Conservation (phyloP, 164 flowering plant species). For the Stephania japonica region DNA sequence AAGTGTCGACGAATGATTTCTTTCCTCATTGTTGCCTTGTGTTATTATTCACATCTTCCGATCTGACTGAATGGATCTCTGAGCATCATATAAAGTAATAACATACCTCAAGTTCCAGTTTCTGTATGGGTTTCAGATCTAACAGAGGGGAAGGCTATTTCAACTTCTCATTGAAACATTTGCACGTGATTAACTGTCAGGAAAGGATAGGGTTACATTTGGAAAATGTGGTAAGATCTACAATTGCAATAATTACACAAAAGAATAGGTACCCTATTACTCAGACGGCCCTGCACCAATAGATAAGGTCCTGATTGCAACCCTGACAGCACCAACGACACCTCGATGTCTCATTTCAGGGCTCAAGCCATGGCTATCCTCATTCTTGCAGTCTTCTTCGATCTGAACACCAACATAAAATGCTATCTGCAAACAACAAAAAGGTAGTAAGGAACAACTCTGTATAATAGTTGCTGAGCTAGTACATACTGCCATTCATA, state of each 20-base stretch:
- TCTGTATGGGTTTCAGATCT: background rate
- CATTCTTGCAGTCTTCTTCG: constrained; percentile 37
- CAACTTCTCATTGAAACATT: constrained; percentile 14
- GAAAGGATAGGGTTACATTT: background rate
- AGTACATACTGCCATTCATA: background rate
- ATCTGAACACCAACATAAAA: constrained; percentile 71
- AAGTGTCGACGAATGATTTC: background rate
- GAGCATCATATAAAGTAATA: no score
- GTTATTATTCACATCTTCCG: background rate
- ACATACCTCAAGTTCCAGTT: no score
- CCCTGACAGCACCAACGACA: constrained; percentile 73
- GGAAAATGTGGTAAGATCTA: background rate
- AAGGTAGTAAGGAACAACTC: background rate
- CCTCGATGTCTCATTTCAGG: constrained; percentile 66
- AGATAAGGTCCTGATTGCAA: constrained; percentile 61
- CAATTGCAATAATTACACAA: constrained; percentile 6
- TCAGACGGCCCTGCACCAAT: constrained; percentile 53
- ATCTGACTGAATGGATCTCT: no score
- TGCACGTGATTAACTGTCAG: background rate
- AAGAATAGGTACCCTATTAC: constrained; percentile 20
- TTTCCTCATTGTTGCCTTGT: background rate
- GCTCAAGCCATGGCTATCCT: constrained; percentile 36
- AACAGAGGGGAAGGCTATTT: background rate
- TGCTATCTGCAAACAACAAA: constrained; percentile 53
- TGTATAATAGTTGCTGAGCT: background rate